phyloP scores from a whole-genome alignment of 108 stramenopile species.

The Thalassiosira profunda region DNA sequence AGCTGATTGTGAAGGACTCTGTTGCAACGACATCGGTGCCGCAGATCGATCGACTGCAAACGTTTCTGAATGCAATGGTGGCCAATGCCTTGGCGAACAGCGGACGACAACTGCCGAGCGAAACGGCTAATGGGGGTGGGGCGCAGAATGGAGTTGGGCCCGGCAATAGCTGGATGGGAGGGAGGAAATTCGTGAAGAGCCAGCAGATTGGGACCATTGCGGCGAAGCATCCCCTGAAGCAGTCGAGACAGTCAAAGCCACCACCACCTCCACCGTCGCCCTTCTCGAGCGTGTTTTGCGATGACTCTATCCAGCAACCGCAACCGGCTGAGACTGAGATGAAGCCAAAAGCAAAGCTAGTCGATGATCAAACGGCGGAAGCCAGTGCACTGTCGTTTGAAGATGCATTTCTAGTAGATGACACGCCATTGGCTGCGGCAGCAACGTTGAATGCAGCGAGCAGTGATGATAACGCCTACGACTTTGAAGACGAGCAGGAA shows the following conservation, averaged over 20 bases:
- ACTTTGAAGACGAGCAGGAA: no score
- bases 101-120: background rate
- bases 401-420: conserved; percentile 45
- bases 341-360: no score
- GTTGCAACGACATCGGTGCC: conserved; percentile 12
- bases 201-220: conserved; percentile 6
- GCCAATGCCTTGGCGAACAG: background rate
- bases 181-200: conserved; percentile 4
- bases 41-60: conserved; percentile 1
- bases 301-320: background rate
- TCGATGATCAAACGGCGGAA: no score
- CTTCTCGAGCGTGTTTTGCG: conserved; percentile 33
- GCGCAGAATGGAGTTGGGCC: no score
- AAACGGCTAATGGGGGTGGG: no score
- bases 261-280: conserved; percentile 18
- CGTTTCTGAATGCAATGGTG: background rate
- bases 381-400: conserved; percentile 35
- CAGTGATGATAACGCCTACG: no score
- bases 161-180: background rate
- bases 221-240: background rate
- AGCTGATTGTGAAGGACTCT: conserved; percentile 10
- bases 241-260: background rate
- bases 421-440: no score
- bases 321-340: background rate
- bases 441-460: no score